Percentiles rank a stretch among this genome's conserved stretches.
phyloP scores from a whole-genome alignment of 768 basidiomycete species.

The Lyophyllum shimeji region DNA sequence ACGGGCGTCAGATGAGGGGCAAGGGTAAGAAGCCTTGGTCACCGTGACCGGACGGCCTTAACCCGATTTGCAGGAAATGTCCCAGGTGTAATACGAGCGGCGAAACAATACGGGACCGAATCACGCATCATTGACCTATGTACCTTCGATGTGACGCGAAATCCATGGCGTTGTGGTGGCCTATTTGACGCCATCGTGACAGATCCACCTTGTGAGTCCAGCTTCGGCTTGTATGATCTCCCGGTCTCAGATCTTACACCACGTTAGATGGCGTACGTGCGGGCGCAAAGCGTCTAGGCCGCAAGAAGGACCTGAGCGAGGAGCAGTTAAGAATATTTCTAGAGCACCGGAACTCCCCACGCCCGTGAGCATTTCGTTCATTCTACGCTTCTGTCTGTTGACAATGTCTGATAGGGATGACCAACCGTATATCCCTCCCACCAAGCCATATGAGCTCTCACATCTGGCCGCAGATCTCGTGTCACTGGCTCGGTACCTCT shows the following conservation, averaged over 20 bases:
- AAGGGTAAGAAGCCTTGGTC: slow-evolving; percentile 53
- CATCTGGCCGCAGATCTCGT: slow-evolving; percentile 82
- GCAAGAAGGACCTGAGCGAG: slow-evolving; percentile 51
- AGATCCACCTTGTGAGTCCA: slow-evolving; percentile 83
- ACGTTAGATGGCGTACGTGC: slow-evolving; percentile 86
- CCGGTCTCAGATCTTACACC: not conserved
- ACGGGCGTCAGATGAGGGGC: slow-evolving; percentile 95
- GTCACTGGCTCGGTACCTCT: slow-evolving; percentile 74
- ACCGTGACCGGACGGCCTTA: not conserved
- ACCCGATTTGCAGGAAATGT: slow-evolving; percentile 29
- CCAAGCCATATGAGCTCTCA: slow-evolving; percentile 89
- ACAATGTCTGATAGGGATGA: slow-evolving; percentile 39
- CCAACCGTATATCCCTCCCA: slow-evolving; percentile 84
- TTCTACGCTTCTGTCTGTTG: not conserved
- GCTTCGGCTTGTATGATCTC: not conserved
- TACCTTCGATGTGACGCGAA: slow-evolving; percentile 90
- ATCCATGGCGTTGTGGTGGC: slow-evolving; percentile 87
- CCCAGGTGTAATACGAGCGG: slow-evolving; percentile 79
- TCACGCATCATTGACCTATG: slow-evolving; percentile 77
- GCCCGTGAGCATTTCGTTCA: slow-evolving; percentile 39
- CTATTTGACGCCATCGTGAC: slow-evolving; percentile 94
- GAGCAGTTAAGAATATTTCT: slow-evolving; percentile 34
- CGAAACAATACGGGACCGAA: slow-evolving; percentile 78
- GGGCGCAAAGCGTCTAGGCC: slow-evolving; percentile 79
- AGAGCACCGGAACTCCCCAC: slow-evolving; percentile 36